Base-by-base conservation (phyloP, 805 yeast species). In the Metschnikowia shivogae region DNA sequence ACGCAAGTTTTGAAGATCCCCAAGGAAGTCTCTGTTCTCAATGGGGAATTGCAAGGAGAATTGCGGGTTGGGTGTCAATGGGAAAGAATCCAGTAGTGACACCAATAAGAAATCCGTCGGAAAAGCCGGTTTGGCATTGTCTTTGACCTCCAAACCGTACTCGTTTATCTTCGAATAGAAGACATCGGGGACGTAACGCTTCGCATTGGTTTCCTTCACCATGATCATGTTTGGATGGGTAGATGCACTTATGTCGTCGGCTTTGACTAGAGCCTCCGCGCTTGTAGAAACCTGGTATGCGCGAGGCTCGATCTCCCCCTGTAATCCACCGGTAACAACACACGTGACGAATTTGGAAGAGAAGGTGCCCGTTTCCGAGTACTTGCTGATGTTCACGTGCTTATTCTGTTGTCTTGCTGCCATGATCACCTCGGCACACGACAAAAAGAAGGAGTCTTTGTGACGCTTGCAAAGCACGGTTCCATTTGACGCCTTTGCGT, bases 281-380 rank as follows among this genome's bases (percentile, higher is more conserved):
- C 82, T 76, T 28, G 81, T 81, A 4, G 95, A 84, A 0, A 89
- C 96, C 64, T 93, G 99, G 64, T 90, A 93, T 33, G 95, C 79
- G 13, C 86, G 73, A 3, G 95, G 86, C 58, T 92, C 99, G 58
- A 93, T 92, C 50, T 92, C 96, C 19, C 95, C 93, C 39, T 80
- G 67, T 11, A 74, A 60, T 52, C 95, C 95, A n/a, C 99, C 99
- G 1, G 95, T 80, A 3, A 93, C 75, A 19, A 89, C 92, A 67
- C 97, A 90, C 0, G 98, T 92, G 14, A 90, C 92, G 61, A 89
- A 93, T 59, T 89, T 88, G 7, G 97, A 89, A 12, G 96, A 86
- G 61, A 78, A 93, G 24, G 59, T 55, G 2, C 89, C 87, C 8
- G 76, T 63, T 26, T 75, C 78, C 24, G 86, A 74, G 75, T 81